Evolutionary conservation across 768 basidiomycete genomes (phyloP), one percentile per base, ranked within the genome.

Genomic region (Mycena olivaceomarginata): DNA sequence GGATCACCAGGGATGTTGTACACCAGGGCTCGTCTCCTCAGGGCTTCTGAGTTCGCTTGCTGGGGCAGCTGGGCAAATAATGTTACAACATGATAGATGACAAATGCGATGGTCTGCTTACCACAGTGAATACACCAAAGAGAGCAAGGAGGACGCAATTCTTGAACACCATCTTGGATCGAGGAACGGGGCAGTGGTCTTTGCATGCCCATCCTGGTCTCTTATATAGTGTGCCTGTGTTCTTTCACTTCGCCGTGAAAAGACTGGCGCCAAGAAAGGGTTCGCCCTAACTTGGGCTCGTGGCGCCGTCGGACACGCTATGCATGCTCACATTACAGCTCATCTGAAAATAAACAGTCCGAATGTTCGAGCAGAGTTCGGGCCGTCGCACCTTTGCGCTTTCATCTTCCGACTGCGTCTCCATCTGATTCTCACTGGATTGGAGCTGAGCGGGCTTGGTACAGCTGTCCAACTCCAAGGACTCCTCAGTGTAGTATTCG

Each of bases 1-100:
- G 53, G 53, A 56, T 56, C 53, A 56, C 53, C 53, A n/a, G 53
- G 53, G 22, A 56, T 56, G 53, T 56, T 56, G 53, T 56, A 56
- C 53, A 56, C 53, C 53, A n/a, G 12, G 53, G 53, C 20, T 56
- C 53, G 53, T 56, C 22, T 56, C 53, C 53, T 25, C n/a, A 56
- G 53, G 53, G 53, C 20, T 15, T 22, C 53, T 56, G 53, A 56
- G n/a, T 56, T 56, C 53, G 53, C 53, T 56, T 25, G 53, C 53
- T 56, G 22, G 43, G 11, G 43, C 43, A 45, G 31, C 31, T 31
- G 2, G 53, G 22, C 22, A 56, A 56, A 16, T 56, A 56, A 56
- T 56, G 53, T 56, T 22, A 56, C n/a, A 56, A 56, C n/a, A 56
- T 56, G 22, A 22, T 56, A 56, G 53, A 56, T 22, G 8, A 22